phyloP scores from a whole-genome alignment of 140 eudicot genomes.

The Ambrosia hybrid region DNA sequence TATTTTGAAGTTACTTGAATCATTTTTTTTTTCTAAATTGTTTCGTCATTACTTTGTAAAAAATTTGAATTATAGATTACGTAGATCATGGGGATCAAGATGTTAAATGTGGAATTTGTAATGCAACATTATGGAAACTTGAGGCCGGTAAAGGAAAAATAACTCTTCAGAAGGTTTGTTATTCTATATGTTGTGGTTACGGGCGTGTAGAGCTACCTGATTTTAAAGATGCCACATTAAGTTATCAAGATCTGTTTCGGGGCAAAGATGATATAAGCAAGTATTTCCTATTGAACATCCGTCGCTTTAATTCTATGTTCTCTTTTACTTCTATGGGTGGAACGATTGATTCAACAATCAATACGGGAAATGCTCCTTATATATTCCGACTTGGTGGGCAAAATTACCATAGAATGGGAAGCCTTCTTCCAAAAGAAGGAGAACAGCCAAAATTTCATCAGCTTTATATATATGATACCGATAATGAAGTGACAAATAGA shows the following conservation, averaged over 20 bases:
- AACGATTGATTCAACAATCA: neutral
- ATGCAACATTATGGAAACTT: neutral
- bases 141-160: neutral
- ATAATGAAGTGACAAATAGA: neutral
- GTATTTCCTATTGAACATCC: neutral
- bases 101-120: neutral
- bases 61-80: neutral
- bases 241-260: neutral
- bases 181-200: neutral
- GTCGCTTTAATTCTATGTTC: neutral
- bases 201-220: neutral
- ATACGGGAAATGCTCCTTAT: neutral
- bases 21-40: too few species aligned
- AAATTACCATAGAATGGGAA: neutral
- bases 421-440: neutral
- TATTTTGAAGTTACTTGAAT: too few species aligned
- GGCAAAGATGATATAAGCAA: neutral
- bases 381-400: neutral
- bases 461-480: neutral
- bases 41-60: too few species aligned
- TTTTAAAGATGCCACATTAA: neutral
- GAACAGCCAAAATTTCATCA: neutral
- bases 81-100: neutral
- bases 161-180: neutral
- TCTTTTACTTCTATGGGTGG: neutral